Base-by-base conservation (phyloP, 2,329 filamentous ascomycete species). In the Xylaria sp. region DNA sequence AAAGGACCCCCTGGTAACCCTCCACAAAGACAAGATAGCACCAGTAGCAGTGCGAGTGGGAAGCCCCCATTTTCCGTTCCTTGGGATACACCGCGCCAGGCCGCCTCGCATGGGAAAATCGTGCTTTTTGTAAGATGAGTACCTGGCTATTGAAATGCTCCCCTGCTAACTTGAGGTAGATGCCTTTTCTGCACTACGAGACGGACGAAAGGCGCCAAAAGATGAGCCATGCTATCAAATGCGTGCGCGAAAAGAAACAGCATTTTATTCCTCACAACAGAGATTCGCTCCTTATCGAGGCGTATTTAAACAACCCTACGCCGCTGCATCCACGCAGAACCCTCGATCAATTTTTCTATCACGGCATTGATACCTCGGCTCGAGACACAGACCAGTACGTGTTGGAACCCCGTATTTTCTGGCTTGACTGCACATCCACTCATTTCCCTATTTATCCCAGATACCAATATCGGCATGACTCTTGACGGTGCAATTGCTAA, bases 121-220 rank as follows among this genome's bases (percentile, higher is more conserved):
- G 72, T 75, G 4, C 63, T 79, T 21, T 79, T 78, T 58, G 76
- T 77, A 69, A 57, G 75, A 60, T 8, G 8, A 19, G 5, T 38
- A 27, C n/a, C 3, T 29, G 7, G 7, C 9, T n/a, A n/a, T 25
- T 25, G n/a, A 40, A 3, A 46, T n/a, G n/a, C n/a, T 23, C 13
- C 17, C 4, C 15, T 23, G 29, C 29, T 65, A 21, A 57, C 17
- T 21, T 17, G 66, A 67, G 41, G 71, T 73, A 87, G 75, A 87
- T 89, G 85, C 87, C 87, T 0, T 89, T 87, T 67, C 74, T 89
- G 3, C 86, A 89, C 69, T 89, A 87, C 52, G 87, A 89, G 68
- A 87, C 85, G 0, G 80, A 87, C 47, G 76, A 80, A 48, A 76
- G 80, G 15, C 78, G 85, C 9, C 76, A 77, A 53, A 80, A 81